These are phyloP conservation scores for Nymphaea thermarum DNA, from an alignment of 164 flowering plant species.

Conservation along the genomic window DNA sequence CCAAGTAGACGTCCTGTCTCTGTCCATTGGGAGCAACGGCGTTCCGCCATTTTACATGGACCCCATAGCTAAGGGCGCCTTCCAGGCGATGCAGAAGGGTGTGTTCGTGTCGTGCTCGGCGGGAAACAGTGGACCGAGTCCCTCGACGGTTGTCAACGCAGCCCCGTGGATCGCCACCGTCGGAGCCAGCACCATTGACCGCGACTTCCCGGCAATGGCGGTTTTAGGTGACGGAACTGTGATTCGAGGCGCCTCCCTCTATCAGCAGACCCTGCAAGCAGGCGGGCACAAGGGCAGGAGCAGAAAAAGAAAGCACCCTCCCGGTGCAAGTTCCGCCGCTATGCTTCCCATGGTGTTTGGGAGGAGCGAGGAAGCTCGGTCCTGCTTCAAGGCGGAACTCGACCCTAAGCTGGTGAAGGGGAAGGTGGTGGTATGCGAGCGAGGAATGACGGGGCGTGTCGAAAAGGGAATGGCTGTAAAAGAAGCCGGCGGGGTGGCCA, in stretches of 20 bases:
- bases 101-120: conserved; percentile 7
- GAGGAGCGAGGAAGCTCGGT: background rate
- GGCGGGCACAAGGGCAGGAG: background rate
- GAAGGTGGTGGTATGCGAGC: conserved; percentile 39
- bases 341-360: conserved; percentile 1
- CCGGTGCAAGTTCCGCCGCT: conserved; percentile 21
- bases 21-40: conserved; percentile 18
- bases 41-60: conserved; percentile 4
- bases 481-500: conserved; percentile 41
- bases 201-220: conserved; percentile 8
- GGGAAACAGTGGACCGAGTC: conserved; percentile 4
- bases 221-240: conserved; percentile 5
- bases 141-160: conserved; percentile 4
- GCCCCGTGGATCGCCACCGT: background rate
- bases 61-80: conserved; percentile 9
- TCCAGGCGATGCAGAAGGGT: background rate
- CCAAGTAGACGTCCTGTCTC: conserved; percentile 38
- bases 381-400: conserved; percentile 25
- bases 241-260: conserved; percentile 5
- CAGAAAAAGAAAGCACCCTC: conserved; percentile 3
- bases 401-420: conserved; percentile 22
- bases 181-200: conserved; percentile 6
- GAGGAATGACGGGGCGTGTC: conserved; percentile 18
- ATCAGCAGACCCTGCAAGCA: conserved; percentile 14
- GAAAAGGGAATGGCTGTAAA: conserved; percentile 25